Percentiles rank a stretch among this genome's conserved stretches.
phyloP scores from a whole-genome alignment of 345 rosid species.

The Moricandia moricandioides region DNA sequence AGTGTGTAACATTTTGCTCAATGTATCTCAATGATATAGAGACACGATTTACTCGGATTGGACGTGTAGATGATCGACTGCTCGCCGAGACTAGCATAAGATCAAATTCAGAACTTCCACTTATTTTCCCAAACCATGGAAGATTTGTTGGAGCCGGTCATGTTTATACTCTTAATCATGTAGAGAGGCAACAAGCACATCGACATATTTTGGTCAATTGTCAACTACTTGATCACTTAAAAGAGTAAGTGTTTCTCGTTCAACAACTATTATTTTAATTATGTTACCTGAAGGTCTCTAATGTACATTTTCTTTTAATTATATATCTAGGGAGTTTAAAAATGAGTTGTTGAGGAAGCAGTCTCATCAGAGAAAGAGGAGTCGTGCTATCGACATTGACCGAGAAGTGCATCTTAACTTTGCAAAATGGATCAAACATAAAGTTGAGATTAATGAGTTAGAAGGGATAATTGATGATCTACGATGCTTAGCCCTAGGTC shows the following conservation, averaged over 20 bases:
- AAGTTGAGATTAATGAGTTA: background rate
- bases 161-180: background rate
- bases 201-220: slow-evolving; percentile 3
- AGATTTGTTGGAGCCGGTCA: background rate
- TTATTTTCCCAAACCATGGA: background rate
- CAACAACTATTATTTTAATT: background rate
- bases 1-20: background rate
- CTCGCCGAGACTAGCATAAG: background rate
- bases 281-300: background rate
- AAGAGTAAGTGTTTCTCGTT: background rate
- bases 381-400: background rate
- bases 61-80: background rate
- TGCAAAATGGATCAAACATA: background rate
- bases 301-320: background rate
- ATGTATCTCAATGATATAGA: background rate
- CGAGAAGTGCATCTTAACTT: slow-evolving; percentile 14
- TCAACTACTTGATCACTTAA: slow-evolving; percentile 8
- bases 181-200: slow-evolving; percentile 4
- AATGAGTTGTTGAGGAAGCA: background rate
- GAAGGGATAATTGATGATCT: slow-evolving; percentile 1
- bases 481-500: slow-evolving; percentile 8
- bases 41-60: background rate
- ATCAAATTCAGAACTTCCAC: background rate
- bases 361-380: background rate
- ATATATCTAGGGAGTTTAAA: background rate